These are phyloP conservation scores for Carex cristatella DNA, from an alignment of 176 grass and related monocot species.

Conservation along the genomic window DNA sequence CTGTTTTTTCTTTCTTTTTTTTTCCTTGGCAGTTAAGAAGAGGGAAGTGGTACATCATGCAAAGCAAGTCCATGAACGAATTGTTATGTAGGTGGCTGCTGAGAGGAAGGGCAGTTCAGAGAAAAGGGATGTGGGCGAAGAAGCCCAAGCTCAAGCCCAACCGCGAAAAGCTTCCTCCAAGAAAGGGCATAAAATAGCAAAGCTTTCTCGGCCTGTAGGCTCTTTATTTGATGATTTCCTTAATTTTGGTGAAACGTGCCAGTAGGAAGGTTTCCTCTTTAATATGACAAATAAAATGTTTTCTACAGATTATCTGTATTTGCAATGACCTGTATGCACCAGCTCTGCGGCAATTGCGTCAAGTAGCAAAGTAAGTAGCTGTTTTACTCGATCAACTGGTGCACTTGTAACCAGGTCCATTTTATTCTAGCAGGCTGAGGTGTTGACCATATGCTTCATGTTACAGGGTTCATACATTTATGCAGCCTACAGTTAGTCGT, in stretches of 20 bases:
- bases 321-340: conserved; percentile 99
- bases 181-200: conserved; percentile 59
- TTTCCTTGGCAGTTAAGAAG: background rate
- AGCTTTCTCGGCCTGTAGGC: conserved; percentile 76
- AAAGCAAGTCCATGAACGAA: background rate
- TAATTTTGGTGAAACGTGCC: background rate
- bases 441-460: conserved; percentile 24
- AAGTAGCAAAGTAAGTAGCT: conserved; percentile 85
- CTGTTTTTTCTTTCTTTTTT: background rate
- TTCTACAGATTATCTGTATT: conserved; percentile 84
- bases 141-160: conserved; percentile 36
- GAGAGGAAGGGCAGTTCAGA: conserved; percentile 62
- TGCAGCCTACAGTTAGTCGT: conserved; percentile 74
- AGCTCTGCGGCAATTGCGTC: conserved; percentile 90
- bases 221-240: conserved; percentile 13
- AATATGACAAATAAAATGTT: conserved; percentile 23
- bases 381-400: conserved; percentile 2
- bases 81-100: conserved; percentile 52
- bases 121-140: conserved; percentile 33
- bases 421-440: background rate
- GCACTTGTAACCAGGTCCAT: background rate
- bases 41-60: background rate
- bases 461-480: conserved; percentile 87
- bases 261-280: conserved; percentile 4
- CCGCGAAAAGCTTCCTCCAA: conserved; percentile 49